Percentiles rank a stretch among this genome's conserved stretches.
phyloP scores from a whole-genome alignment of 1,284 basidiomycete species.

The Ceratobasidium sp. region DNA sequence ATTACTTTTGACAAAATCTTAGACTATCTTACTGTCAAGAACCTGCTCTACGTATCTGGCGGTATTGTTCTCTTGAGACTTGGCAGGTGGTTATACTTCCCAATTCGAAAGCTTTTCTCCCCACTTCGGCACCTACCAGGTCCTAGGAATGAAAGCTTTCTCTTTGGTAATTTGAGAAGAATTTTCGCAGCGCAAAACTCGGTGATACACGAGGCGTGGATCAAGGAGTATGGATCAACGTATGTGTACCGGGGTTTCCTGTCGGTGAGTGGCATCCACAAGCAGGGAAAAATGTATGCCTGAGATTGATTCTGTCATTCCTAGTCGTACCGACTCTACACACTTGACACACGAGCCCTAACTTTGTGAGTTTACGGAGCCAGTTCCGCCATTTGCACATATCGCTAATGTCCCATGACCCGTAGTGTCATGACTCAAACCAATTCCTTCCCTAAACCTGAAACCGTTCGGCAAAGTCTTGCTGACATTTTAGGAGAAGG shows the following conservation, averaged over 20 bases:
- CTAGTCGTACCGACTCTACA: constrained; percentile 18
- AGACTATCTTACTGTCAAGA: constrained; percentile 20
- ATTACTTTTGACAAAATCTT: constrained; percentile 27
- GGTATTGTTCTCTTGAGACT: constrained; percentile 47
- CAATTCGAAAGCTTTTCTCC: constrained; percentile 55
- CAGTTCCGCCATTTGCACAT: background rate
- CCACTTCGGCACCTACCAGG: constrained; percentile 65
- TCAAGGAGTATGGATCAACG: constrained; percentile 64
- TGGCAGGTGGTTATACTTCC: constrained; percentile 7
- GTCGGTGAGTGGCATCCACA: constrained; percentile 40
- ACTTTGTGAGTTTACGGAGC: constrained; percentile 7
- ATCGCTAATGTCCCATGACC: background rate
- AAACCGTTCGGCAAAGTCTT: constrained; percentile 26
- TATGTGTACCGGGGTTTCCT: constrained; percentile 49
- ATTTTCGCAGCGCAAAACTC: constrained; percentile 61
- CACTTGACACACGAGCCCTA: constrained; percentile 36
- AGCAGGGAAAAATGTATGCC: background rate
- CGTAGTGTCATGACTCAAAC: constrained; percentile 7
- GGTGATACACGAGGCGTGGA: constrained; percentile 68
- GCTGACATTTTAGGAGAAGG: constrained; percentile 39
- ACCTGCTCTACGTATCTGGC: constrained; percentile 25
- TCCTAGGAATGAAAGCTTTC: constrained; percentile 63
- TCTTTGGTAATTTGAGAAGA: constrained; percentile 68
- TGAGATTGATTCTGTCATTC: background rate
- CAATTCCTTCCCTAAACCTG: constrained; percentile 29